Evolutionary conservation across 306 rosid species (phyloP).

Genomic region (Alnus glutinosa): DNA sequence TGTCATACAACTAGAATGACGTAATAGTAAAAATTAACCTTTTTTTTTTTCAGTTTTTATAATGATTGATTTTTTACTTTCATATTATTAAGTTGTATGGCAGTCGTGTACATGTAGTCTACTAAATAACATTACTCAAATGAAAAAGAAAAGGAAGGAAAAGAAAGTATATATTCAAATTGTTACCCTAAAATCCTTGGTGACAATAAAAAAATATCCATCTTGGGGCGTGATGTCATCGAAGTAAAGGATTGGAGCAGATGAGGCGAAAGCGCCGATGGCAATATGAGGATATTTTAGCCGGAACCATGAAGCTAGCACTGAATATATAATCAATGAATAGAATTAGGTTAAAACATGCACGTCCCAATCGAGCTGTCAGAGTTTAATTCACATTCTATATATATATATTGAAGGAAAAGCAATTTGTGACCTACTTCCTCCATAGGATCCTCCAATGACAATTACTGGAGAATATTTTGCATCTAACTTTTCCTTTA

Average conservation of each 20-base stretch:
- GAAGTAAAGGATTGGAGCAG: conserved; percentile 52
- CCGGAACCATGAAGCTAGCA: conserved; percentile 57
- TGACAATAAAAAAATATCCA: conserved; percentile 26
- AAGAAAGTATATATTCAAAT: neutral
- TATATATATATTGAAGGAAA: too few relatives aligned
- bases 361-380: neutral
- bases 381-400: neutral
- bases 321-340: neutral
- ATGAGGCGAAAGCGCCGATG: conserved; percentile 50
- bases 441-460: conserved; percentile 74
- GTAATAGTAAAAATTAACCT: too few relatives aligned
- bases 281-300: conserved; percentile 51
- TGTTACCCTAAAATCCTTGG: conserved; percentile 37
- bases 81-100: too few relatives aligned
- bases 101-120: too few relatives aligned
- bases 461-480: conserved; percentile 57
- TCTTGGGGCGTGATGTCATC: conserved; percentile 38
- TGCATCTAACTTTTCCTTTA: conserved; percentile 42
- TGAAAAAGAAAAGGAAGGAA: neutral
- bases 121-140: neutral
- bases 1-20: too few relatives aligned
- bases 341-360: neutral
- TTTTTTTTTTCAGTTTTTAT: too few relatives aligned
- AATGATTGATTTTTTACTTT: too few relatives aligned
- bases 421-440: conserved; percentile 43